Evolutionary conservation across 2,329 filamentous ascomycete species (phyloP).

Genomic region (Diaporthe longicolla): DNA sequence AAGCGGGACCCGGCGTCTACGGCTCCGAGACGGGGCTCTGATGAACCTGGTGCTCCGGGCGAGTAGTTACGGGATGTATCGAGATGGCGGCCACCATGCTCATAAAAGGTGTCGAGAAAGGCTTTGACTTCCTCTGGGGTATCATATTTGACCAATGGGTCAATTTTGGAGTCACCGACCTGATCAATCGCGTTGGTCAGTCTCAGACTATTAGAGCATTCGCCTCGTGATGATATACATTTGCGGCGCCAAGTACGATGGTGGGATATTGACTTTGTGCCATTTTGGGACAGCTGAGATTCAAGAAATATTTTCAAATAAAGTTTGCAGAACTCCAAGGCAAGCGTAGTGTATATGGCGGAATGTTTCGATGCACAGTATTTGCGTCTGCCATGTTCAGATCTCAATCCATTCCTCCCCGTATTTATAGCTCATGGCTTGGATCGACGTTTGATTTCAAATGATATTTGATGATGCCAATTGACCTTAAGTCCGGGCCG

Average conservation of each 20-base stretch:
- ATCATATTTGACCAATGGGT: constrained; percentile 40
- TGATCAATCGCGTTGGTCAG: background rate
- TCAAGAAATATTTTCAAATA: background rate
- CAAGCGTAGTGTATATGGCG: fast-evolving
- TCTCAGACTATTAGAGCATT: no score
- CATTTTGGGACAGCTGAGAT: background rate
- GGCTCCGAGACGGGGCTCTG: constrained; percentile 51
- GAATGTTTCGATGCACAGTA: background rate
- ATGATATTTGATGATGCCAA: background rate
- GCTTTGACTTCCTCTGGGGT: constrained; percentile 47
- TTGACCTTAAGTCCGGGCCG: background rate
- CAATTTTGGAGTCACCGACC: constrained; percentile 41
- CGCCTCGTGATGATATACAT: background rate
- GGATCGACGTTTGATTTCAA: background rate
- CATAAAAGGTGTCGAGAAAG: constrained; percentile 46
- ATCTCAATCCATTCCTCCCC: background rate
- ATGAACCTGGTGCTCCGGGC: constrained; percentile 45
- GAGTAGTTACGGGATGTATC: constrained; percentile 54
- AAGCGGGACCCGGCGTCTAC: constrained; percentile 50
- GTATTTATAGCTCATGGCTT: background rate
- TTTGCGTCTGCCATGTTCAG: background rate
- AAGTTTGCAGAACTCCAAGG: background rate
- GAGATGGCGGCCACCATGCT: constrained; percentile 48
- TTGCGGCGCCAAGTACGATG: constrained; percentile 27
- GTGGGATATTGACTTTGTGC: background rate